Evolutionary conservation across 2,329 filamentous ascomycete species (phyloP), one percentile per base, ranked within the genome.

Genomic region (Verticillium klebahnii): DNA sequence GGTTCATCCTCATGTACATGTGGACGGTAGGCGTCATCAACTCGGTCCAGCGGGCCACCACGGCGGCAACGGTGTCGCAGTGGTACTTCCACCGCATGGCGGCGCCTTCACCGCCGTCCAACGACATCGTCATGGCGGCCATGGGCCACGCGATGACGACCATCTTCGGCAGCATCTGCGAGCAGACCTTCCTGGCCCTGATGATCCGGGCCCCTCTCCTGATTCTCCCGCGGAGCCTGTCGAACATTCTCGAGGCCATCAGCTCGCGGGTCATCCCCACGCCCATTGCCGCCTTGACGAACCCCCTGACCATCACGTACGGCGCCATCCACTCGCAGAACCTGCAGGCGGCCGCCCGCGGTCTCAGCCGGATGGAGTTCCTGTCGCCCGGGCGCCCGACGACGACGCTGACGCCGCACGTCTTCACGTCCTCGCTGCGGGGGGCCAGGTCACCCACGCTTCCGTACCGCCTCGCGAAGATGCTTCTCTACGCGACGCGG

Each of bases 71-170:
- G 0, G 94, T 98, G 29, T 96, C 92, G 50, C 95, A 99, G 75
- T 99, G 95, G 95, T 99, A 99, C 76, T 99, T 98, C 75, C 94
- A 98, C 75, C 92, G 95, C 65, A 90, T 96, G 69, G 87, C 88
- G 5, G 85, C 88, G 12, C 92, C 94, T 5, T 82, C 89, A 9
- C 88, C 93, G 2, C 88, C 91, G 0, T 93, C 92, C 1, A 82
- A 84, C 61, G 89, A 93, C 61, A 89, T 98, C 57, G 92, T 98
- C 31, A 82, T 86, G 64, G 94, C 93, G 7, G 94, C 93, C 15
- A 80, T 97, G 55, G 81, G 82, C 58, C 95, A 99, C 76, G 89
- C 93, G 2, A 81, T 86, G 15, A 93, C 92, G 17, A 94, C 92
- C 2, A 88, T 97, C 40, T 96, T 97, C 70, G 95, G 95, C 60